Evolutionary conservation across 2,329 filamentous ascomycete genomes (phyloP).

Genomic region (Rutstroemia sp.): DNA sequence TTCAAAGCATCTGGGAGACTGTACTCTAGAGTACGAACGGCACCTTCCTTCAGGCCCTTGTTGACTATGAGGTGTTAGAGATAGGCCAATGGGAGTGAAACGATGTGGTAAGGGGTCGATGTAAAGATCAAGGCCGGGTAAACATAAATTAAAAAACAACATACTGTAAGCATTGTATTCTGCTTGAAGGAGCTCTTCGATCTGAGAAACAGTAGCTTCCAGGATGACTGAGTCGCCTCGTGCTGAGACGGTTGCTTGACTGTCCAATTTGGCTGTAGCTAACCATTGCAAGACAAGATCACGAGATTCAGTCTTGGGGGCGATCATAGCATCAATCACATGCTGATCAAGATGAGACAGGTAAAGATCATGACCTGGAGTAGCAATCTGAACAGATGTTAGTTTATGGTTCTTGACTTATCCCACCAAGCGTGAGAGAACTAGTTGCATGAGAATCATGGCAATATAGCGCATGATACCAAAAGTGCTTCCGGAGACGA

Average conservation of each 20-base stretch:
- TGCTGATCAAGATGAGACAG: slow-evolving; percentile 44
- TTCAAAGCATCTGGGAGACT: slow-evolving; percentile 45
- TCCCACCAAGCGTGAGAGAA: background rate
- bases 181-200: slow-evolving; percentile 47
- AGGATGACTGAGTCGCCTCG: slow-evolving; percentile 45
- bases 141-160: background rate
- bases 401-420: background rate
- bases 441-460: background rate
- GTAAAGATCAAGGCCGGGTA: background rate
- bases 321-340: slow-evolving; percentile 45
- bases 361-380: slow-evolving; percentile 44
- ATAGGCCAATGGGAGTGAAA: background rate
- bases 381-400: slow-evolving; percentile 22
- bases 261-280: slow-evolving; percentile 39
- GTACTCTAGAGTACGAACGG: slow-evolving; percentile 25
- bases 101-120: background rate
- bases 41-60: slow-evolving; percentile 11
- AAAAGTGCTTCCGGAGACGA: too few species aligned
- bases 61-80: slow-evolving; percentile 17
- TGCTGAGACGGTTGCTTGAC: slow-evolving; percentile 38
- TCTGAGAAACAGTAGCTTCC: slow-evolving; percentile 40
- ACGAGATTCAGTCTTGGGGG: slow-evolving; percentile 44
- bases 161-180: slow-evolving; percentile 45
- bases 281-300: slow-evolving; percentile 52
- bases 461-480: too few species aligned